phyloP scores from a whole-genome alignment of 192 early-diverging fungal genomes.

The Umbelopsis vinacea region DNA sequence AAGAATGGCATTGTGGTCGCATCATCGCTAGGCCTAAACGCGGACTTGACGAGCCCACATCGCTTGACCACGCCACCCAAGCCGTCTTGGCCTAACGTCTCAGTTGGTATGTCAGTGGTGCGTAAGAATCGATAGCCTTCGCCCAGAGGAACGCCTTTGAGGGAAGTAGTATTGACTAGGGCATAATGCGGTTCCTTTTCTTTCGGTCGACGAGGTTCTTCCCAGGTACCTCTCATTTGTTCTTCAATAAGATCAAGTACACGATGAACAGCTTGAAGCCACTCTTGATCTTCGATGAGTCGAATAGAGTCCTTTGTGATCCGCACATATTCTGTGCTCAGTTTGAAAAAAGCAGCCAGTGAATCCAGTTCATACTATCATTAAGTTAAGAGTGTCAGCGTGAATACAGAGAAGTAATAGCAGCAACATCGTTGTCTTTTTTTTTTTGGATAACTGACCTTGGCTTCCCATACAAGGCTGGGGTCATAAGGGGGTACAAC shows the following conservation, averaged over 20 bases:
- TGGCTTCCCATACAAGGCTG: slow-evolving; percentile 59
- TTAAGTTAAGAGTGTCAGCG: neutral
- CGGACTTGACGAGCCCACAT: slow-evolving; percentile 49
- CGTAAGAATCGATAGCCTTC: slow-evolving; percentile 49
- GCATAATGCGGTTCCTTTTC: slow-evolving; percentile 1
- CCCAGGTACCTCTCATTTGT: slow-evolving; percentile 53
- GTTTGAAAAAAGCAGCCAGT: slow-evolving; percentile 63
- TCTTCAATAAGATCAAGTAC: slow-evolving; percentile 49
- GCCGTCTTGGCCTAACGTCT: slow-evolving; percentile 51
- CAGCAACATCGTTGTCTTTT: neutral
- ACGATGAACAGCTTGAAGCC: slow-evolving; percentile 49
- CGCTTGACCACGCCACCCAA: slow-evolving; percentile 40
- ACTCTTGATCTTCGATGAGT: slow-evolving; percentile 45
- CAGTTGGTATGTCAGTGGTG: slow-evolving; percentile 42
- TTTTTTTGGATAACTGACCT: slow-evolving; percentile 31
- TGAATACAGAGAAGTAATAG: neutral
- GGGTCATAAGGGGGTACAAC: slow-evolving; percentile 48
- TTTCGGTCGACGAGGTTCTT: slow-evolving; percentile 23
- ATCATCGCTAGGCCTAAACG: slow-evolving; percentile 67
- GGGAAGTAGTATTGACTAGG: slow-evolving; percentile 22
- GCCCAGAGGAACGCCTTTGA: slow-evolving; percentile 31
- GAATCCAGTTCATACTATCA: slow-evolving; percentile 69
- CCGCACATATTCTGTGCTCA: slow-evolving; percentile 53
- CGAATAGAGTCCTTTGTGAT: slow-evolving; percentile 45
- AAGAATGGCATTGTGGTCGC: slow-evolving; percentile 58